A percentile compares a stretch with the other conserved stretches of the same genome.
Conservation (phyloP, 768 basidiomycete genomes). For the Boletus rubropictus region DNA sequence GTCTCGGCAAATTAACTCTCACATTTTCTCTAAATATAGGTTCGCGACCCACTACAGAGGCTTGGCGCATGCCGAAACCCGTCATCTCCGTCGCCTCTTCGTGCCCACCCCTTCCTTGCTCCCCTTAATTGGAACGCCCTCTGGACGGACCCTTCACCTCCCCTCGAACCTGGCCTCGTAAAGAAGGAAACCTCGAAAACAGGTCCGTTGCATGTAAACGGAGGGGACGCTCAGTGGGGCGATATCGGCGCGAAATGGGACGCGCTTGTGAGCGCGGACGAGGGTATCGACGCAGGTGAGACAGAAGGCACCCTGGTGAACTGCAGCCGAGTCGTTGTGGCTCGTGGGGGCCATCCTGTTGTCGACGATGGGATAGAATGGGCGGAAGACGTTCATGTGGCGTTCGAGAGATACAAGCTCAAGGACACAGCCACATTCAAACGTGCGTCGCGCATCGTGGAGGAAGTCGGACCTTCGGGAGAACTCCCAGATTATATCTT, state of each 20-base stretch:
- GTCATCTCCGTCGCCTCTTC: slow-evolving; percentile 42
- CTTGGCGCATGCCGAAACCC: slow-evolving; percentile 47
- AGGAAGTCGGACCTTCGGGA: slow-evolving; percentile 42
- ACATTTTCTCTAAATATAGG: slow-evolving; percentile 34
- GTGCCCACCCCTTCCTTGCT: slow-evolving; percentile 58
- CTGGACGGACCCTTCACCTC: slow-evolving; percentile 60
- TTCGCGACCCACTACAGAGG: slow-evolving; percentile 52
- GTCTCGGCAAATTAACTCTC: background rate
- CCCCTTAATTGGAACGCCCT: slow-evolving; percentile 55
- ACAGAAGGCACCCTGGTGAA: slow-evolving; percentile 6
- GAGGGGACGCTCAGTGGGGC: slow-evolving; percentile 39
- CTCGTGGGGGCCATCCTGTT: background rate
- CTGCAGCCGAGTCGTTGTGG: background rate
- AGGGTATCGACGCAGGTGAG: slow-evolving; percentile 21
- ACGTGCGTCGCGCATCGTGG: slow-evolving; percentile 22
- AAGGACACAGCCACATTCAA: slow-evolving; percentile 7
- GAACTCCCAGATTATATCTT: slow-evolving; percentile 34
- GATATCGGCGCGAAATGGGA: slow-evolving; percentile 55
- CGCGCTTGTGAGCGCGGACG: slow-evolving; percentile 32
- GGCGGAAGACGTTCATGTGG: slow-evolving; percentile 43
- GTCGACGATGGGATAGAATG: slow-evolving; percentile 44
- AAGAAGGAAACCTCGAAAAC: slow-evolving; percentile 37
- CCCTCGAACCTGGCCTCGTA: slow-evolving; percentile 52
- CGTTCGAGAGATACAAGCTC: slow-evolving; percentile 24
- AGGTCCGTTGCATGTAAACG: slow-evolving; percentile 18